These are phyloP conservation scores for Ciborinia camelliae DNA, from an alignment of 2,329 filamentous ascomycete genomes.

Conservation along the genomic window DNA sequence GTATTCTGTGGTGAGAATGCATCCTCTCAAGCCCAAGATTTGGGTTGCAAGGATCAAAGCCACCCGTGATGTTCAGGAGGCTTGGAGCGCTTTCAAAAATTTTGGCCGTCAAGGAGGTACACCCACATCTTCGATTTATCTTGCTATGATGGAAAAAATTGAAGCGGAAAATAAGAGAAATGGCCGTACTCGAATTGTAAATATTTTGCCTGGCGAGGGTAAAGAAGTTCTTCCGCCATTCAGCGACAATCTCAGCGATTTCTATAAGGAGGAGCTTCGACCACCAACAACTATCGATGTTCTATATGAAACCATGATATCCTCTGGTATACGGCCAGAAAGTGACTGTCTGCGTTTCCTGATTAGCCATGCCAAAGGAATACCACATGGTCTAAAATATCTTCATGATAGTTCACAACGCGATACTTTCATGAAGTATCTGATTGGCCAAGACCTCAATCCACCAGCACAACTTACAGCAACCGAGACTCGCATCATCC, in stretches of 20 bases:
- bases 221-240: constrained; percentile 53
- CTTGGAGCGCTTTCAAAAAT: constrained; percentile 48
- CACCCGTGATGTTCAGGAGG: constrained; percentile 59
- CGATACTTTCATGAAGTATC: constrained; percentile 23
- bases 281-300: constrained; percentile 54
- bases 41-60: constrained; percentile 58
- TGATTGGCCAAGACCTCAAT: constrained; percentile 22
- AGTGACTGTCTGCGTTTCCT: constrained; percentile 54
- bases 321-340: constrained; percentile 47
- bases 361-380: constrained; percentile 49
- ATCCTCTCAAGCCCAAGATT: constrained; percentile 11
- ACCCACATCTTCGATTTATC: constrained; percentile 49
- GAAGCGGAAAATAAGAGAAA: constrained; percentile 38
- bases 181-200: constrained; percentile 24
- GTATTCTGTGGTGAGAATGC: constrained; percentile 15
- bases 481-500: constrained; percentile 40
- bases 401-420: constrained; percentile 44
- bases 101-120: constrained; percentile 38
- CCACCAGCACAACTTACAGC: constrained; percentile 24
- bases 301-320: constrained; percentile 58
- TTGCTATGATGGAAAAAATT: constrained; percentile 59
- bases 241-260: constrained; percentile 58
- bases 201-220: constrained; percentile 56
- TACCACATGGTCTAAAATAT: constrained; percentile 49
- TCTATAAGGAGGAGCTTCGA: constrained; percentile 59